Evolutionary conservation across 2,329 filamentous ascomycete genomes (phyloP), one percentile per base, ranked within the genome.

Genomic region (Colletotrichum eremochloae): DNA sequence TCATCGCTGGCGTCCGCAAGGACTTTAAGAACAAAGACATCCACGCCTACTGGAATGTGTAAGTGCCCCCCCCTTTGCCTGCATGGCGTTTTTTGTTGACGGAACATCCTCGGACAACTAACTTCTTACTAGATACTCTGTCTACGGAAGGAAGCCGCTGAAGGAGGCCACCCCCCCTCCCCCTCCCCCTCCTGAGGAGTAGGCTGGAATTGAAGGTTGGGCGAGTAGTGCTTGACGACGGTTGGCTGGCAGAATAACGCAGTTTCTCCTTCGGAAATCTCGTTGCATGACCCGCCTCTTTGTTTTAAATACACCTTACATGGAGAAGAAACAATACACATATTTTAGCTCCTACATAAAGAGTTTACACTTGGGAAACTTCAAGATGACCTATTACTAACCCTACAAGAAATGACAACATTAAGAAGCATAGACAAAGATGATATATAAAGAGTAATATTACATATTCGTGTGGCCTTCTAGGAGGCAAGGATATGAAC

Each of bases 11-110:
- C 33, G 63, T 66, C 15, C 74, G 76, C 31, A 72, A 73, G 53
- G 76, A 79, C 29, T 63, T 79, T 33, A 70, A 67, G 63, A 74
- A 78, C 46, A 64, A 44, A 24, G 74, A 44, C 12, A 74, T 79
- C 20, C 78, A 80, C 71, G 74, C 74, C 4, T 80, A 78, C 53
- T 79, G 81, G 78, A 79, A 81, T n/a, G 77, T 82, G 80, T 66
- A 6, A 66, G 63, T 60, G 12, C 9, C 2, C 18, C 36, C 9
- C 20, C 9, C 20, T 44, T 42, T 5, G 6, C 9, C 29, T 2
- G 12, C 15, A 12, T 14, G 29, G 6, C 12, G 3, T 11, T 12
- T 38, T 38, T 1, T 38, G 9, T 20, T 3, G 33, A n/a, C 5
- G 33, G 11, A 5, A 14, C 9, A 15, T 12, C 2, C 9, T 1